Conservation (phyloP, 2,329 filamentous ascomycete genomes). For the Hypoxylon sp. region DNA sequence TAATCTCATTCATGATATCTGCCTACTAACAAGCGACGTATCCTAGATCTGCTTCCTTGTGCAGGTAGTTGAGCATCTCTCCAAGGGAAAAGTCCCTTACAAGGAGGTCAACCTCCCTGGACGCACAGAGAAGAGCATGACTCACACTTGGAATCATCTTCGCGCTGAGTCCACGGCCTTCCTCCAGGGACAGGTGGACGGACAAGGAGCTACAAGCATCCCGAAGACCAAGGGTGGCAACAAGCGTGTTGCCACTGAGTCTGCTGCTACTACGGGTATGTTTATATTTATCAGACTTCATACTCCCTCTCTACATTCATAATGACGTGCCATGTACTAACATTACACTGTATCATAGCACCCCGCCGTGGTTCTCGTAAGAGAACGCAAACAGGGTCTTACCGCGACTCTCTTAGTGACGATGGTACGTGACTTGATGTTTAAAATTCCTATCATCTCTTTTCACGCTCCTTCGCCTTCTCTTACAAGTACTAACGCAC, state of each 20-base stretch:
- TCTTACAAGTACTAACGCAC: slow-evolving; percentile 6
- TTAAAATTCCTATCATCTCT: not conserved
- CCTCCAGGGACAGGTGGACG: not conserved
- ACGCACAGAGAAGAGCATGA: slow-evolving; percentile 29
- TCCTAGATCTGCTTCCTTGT: slow-evolving; percentile 30
- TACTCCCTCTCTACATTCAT: not conserved
- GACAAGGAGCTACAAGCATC: not conserved
- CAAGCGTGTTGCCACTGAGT: not conserved
- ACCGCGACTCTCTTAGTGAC: slow-evolving; percentile 15
- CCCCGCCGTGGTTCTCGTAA: slow-evolving; percentile 1
- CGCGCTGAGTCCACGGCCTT: slow-evolving; percentile 14
- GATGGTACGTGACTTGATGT: slow-evolving; percentile 14
- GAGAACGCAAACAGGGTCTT: slow-evolving; percentile 3
- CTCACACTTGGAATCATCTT: slow-evolving; percentile 7
- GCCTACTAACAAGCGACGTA: slow-evolving; percentile 1
- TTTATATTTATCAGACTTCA: not conserved
- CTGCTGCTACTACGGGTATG: slow-evolving; percentile 5
- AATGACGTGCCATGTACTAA: not conserved
- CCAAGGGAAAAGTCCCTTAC: slow-evolving; percentile 14
- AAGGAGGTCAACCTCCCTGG: slow-evolving; percentile 29
- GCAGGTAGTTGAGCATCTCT: slow-evolving; percentile 31
- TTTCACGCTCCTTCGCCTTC: not conserved
- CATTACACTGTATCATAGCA: not conserved
- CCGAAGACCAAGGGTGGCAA: not conserved
- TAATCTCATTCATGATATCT: not conserved